A percentile compares a stretch with the other conserved stretches of the same genome.
These are phyloP conservation scores for Bimuria novae-zelandiae DNA, from an alignment of 2,329 filamentous ascomycete genomes.

Conservation along the genomic window DNA sequence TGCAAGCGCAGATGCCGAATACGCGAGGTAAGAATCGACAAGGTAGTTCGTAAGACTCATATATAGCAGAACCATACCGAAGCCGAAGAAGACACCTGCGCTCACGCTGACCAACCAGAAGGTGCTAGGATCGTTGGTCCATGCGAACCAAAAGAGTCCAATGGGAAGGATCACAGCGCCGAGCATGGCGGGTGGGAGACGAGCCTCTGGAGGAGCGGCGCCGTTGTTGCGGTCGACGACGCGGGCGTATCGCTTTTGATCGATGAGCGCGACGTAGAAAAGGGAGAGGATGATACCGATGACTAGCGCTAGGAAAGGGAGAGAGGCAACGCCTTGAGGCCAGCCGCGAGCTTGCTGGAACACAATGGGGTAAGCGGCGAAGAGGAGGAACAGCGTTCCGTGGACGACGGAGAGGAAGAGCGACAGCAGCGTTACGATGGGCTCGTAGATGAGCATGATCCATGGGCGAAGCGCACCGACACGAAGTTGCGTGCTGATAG, in stretches of 20 bases:
- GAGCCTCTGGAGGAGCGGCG: slow-evolving; percentile 65
- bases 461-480: slow-evolving; percentile 57
- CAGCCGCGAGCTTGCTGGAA: slow-evolving; percentile 61
- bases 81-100: slow-evolving; percentile 54
- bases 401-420: slow-evolving; percentile 22
- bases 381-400: slow-evolving; percentile 44
- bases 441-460: slow-evolving; percentile 60
- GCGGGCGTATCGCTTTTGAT: slow-evolving; percentile 12
- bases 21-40: slow-evolving; percentile 64
- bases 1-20: slow-evolving; percentile 32
- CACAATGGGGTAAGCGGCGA: slow-evolving; percentile 58
- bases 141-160: slow-evolving; percentile 41
- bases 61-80: slow-evolving; percentile 40
- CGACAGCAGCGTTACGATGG: slow-evolving; percentile 47
- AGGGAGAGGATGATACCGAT: background rate
- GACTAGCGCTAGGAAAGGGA: slow-evolving; percentile 59
- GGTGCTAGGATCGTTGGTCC: slow-evolving; percentile 51
- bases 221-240: slow-evolving; percentile 45
- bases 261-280: background rate
- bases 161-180: slow-evolving; percentile 63
- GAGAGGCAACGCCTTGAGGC: slow-evolving; percentile 59
- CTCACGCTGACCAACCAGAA: slow-evolving; percentile 60
- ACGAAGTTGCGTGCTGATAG: background rate
- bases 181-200: slow-evolving; percentile 64
- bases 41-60: slow-evolving; percentile 66